A percentile compares a stretch with the other conserved stretches of the same genome.
Conservation (phyloP, 805 yeast genomes). For the Lipomyces japonicus region DNA sequence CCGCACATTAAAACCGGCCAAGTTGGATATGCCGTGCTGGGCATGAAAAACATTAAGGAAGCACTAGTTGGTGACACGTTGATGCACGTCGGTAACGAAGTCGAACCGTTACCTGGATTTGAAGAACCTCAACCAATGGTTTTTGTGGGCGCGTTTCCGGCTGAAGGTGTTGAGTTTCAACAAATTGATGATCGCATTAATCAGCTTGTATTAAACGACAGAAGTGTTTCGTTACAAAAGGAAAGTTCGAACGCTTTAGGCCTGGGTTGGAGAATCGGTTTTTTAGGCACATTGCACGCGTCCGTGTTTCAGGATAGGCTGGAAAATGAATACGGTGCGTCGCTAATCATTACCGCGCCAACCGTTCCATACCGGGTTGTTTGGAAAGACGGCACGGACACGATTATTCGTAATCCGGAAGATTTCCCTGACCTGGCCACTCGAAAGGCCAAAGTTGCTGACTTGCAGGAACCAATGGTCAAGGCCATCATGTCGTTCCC, state of each 20-base stretch:
- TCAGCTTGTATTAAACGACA: slow-evolving; percentile 82
- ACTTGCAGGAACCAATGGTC: slow-evolving; percentile 78
- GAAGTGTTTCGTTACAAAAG: slow-evolving; percentile 82
- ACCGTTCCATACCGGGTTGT: slow-evolving; percentile 86
- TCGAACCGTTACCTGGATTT: slow-evolving; percentile 86
- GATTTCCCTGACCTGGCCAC: slow-evolving; percentile 70
- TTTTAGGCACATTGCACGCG: slow-evolving; percentile 90
- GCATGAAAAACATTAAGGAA: slow-evolving; percentile 82
- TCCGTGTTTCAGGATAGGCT: slow-evolving; percentile 88
- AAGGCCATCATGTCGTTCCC: slow-evolving; percentile 89
- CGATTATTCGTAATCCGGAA: slow-evolving; percentile 80
- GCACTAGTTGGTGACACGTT: slow-evolving; percentile 92
- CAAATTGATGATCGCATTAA: slow-evolving; percentile 85
- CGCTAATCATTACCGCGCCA: slow-evolving; percentile 87
- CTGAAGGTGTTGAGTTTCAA: slow-evolving; percentile 87
- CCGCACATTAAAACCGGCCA: slow-evolving; percentile 76
- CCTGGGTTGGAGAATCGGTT: slow-evolving; percentile 96
- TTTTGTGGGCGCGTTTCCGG: slow-evolving; percentile 96
- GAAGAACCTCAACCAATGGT: slow-evolving; percentile 98
- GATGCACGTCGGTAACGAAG: slow-evolving; percentile 49
- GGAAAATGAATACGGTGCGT: slow-evolving; percentile 91
- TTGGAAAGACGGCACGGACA: slow-evolving; percentile 60
- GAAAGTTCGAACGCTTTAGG: slow-evolving; percentile 94
- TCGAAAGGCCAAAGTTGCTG: slow-evolving; percentile 45
- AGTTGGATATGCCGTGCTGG: slow-evolving; percentile 91